These are phyloP conservation scores for Golovinomyces cichoracearum DNA, from an alignment of 2,329 filamentous ascomycete species.

Conservation along the genomic window DNA sequence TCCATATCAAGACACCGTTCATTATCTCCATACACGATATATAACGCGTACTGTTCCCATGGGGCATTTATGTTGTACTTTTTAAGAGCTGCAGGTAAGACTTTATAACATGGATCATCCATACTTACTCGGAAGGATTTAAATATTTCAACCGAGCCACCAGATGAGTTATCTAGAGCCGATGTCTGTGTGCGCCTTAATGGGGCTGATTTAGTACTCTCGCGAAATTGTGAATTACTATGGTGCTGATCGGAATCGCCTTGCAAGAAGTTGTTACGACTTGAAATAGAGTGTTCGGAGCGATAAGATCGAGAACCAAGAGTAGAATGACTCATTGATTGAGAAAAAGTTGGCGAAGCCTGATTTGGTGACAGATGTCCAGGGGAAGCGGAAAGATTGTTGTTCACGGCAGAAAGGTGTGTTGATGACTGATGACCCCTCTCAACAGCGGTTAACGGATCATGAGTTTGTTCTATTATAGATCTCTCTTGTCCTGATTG, in stretches of 20 bases:
- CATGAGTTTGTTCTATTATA: constrained; percentile 36
- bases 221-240: constrained; percentile 12
- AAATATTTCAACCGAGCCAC: constrained; percentile 68
- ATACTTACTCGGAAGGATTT: constrained; percentile 96
- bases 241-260: constrained; percentile 18
- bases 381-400: constrained; percentile 26
- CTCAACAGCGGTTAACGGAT: constrained; percentile 42
- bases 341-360: constrained; percentile 44
- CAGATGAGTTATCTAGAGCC: constrained; percentile 31
- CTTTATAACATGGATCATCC: constrained; percentile 94
- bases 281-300: constrained; percentile 27
- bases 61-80: constrained; percentile 98
- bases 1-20: constrained; percentile 78
- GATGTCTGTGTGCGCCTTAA: constrained; percentile 36
- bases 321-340: constrained; percentile 18
- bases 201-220: constrained; percentile 13
- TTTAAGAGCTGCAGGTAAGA: constrained; percentile 78
- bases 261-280: constrained; percentile 29
- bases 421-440: constrained; percentile 40
- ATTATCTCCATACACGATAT: constrained; percentile 97
- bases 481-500: constrained; percentile 42
- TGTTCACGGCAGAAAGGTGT: constrained; percentile 44
- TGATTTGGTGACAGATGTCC: constrained; percentile 39
- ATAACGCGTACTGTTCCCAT: constrained; percentile 89
- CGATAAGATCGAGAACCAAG: constrained; percentile 36